A percentile compares a stretch with the other conserved stretches of the same genome.
phyloP scores from a whole-genome alignment of 1,284 basidiomycete species.

The Fereydounia khargensis region DNA sequence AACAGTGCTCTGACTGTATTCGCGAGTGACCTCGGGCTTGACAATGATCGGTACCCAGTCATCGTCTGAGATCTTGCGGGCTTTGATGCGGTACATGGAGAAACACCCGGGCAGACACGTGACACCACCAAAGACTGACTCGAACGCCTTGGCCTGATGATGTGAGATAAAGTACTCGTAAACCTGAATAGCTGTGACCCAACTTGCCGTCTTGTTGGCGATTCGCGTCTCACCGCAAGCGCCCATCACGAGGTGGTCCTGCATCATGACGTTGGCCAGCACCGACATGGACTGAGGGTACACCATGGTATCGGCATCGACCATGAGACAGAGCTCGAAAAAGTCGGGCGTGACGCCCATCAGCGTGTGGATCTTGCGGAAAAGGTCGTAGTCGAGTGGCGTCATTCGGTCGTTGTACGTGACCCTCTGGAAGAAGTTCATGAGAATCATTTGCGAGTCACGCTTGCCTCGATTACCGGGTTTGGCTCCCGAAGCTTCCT shows the following conservation, averaged over 20 bases:
- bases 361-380: slow-evolving; percentile 90
- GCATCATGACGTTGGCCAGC: slow-evolving; percentile 78
- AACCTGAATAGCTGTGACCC: slow-evolving; percentile 98
- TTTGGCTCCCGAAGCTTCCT: slow-evolving; percentile 73
- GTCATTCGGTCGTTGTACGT: slow-evolving; percentile 99
- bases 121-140: slow-evolving; percentile 98
- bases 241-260: slow-evolving; percentile 98
- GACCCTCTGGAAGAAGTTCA: slow-evolving; percentile 99
- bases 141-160: slow-evolving; percentile 95
- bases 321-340: slow-evolving; percentile 97
- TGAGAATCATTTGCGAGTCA: slow-evolving; percentile 95
- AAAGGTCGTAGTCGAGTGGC: slow-evolving; percentile 95
- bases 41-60: slow-evolving; percentile 98
- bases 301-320: slow-evolving; percentile 80
- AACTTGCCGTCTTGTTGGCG: slow-evolving; percentile 88
- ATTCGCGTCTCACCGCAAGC: slow-evolving; percentile 98
- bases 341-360: slow-evolving; percentile 99
- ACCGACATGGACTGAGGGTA: slow-evolving; percentile 46
- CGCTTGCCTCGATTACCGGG: slow-evolving; percentile 98
- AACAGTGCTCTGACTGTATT: slow-evolving; percentile 92
- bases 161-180: slow-evolving; percentile 99
- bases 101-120: slow-evolving; percentile 98
- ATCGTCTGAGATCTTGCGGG: slow-evolving; percentile 73
- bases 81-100: slow-evolving; percentile 98
- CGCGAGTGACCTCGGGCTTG: slow-evolving; percentile 94